Conservation (phyloP, 495 filamentous ascomycete species). For the Talaromyces wortmannii region DNA sequence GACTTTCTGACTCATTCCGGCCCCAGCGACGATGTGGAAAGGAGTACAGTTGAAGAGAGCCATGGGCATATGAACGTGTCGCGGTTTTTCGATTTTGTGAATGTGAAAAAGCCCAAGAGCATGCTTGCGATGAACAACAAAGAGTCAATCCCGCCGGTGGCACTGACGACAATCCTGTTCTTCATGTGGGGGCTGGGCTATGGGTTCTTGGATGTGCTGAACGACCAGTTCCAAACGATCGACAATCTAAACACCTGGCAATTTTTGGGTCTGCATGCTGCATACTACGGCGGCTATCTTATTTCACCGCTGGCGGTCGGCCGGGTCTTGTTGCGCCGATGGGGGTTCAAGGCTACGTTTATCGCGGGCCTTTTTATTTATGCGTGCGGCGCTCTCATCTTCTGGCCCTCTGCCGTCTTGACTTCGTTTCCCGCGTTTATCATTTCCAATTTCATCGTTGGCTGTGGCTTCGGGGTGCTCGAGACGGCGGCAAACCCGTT, state of each 20-base stretch:
- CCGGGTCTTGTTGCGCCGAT: constrained; percentile 48
- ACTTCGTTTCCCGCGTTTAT: constrained; percentile 59
- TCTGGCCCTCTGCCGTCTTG: constrained; percentile 67
- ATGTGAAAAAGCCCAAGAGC: constrained; percentile 68
- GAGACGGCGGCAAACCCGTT: constrained; percentile 65
- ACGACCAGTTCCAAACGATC: constrained; percentile 49
- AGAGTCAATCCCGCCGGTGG: constrained; percentile 49
- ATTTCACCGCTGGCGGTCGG: constrained; percentile 53
- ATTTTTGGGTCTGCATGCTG: constrained; percentile 53
- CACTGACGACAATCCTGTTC: constrained; percentile 67
- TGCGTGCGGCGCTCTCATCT: constrained; percentile 57
- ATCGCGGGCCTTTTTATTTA: constrained; percentile 59
- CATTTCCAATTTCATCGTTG: constrained; percentile 62
- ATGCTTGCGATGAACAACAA: constrained; percentile 59
- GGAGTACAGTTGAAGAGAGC: constrained; percentile 15
- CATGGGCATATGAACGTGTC: constrained; percentile 26
- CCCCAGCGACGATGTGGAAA: constrained; percentile 20
- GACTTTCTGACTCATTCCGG: constrained; percentile 23
- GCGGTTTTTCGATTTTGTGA: constrained; percentile 76
- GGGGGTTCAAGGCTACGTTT: constrained; percentile 63
- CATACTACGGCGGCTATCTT: constrained; percentile 59
- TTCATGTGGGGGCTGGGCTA: constrained; percentile 88
- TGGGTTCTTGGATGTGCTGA: constrained; percentile 71
- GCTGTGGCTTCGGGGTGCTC: constrained; percentile 54
- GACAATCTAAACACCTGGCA: constrained; percentile 38